Base-by-base conservation (phyloP, 495 filamentous ascomycete genomes). In the Podospora pseudoanserina region DNA sequence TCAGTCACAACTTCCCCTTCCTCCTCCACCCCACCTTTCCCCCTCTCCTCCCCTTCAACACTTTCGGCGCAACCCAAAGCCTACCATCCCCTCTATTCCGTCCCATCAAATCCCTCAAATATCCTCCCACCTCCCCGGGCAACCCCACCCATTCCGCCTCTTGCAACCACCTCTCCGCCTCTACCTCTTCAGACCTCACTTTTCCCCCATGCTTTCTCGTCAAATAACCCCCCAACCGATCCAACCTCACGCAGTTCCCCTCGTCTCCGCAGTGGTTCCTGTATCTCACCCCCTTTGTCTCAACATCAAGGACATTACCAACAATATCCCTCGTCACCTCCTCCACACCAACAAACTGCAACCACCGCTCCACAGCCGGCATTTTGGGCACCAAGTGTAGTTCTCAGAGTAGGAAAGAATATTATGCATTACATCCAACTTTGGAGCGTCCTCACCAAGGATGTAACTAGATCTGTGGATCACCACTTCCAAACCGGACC, bases 391-490 rank as follows among this genome's bases (percentile, higher is more conserved):
- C 65, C 18, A 16, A 6, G 18, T 34, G 27, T 15, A 67, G 16
- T 15, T 61, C 28, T 67, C 16, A 15, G 65, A 27, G 23, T 61
- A 67, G 1, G 1, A 44, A 2, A 67, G 26, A 7, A 67, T 23
- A 30, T 67, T 67, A 39, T 67, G 65, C 59, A 78, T 69, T 2
- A 72, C 56, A 60, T 75, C 75, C 19, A 67, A 34, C 23, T 71
- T 53, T 0, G 67, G 60, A 28, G 74, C 72, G 19, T 69, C 76
- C 0, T 65, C 66, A 23, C 71, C 76, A 0, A 71, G 71, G 39
- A 81, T 74, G 63, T 69, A 74, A 0, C 77, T 71, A 23, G 77
- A 76, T 1, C 82, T 77, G 68, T 86, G 82, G 18, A 85, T 76
- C 60, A 64, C 78, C 0, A 79, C 74, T 0, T 78, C 76, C 0